These are phyloP conservation scores for Candida glaebosa DNA, from an alignment of 805 yeast species.

Conservation along the genomic window DNA sequence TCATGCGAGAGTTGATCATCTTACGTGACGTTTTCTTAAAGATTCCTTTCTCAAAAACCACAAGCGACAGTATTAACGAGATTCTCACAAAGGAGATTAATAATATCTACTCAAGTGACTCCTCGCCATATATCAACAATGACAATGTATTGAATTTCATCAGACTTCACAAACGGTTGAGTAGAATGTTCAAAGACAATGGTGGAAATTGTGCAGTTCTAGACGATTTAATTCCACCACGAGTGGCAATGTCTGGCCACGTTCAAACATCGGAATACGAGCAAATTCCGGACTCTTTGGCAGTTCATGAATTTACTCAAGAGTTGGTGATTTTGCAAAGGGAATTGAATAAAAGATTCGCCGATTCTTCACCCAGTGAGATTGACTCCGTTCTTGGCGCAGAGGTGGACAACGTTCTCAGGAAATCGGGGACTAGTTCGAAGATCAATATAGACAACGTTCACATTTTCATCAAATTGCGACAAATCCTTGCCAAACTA, in stretches of 20 bases:
- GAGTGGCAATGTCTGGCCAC: not conserved
- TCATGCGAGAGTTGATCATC: slow-evolving; percentile 2
- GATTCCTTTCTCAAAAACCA: not conserved
- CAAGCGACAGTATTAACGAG: not conserved
- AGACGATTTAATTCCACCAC: slow-evolving; percentile 27
- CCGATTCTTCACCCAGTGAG: slow-evolving; percentile 9
- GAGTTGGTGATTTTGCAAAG: slow-evolving; percentile 7
- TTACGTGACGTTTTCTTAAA: slow-evolving; percentile 6
- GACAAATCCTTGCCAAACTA: slow-evolving; percentile 19
- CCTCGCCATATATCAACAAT: slow-evolving; percentile 3
- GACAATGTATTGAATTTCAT: slow-evolving; percentile 12
- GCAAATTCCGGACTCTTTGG: slow-evolving; percentile 16
- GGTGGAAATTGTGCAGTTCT: slow-evolving; percentile 58
- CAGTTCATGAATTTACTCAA: slow-evolving; percentile 10
- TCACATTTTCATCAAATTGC: slow-evolving; percentile 13
- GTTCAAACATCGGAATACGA: slow-evolving; percentile 4
- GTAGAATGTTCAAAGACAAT: slow-evolving; percentile 41
- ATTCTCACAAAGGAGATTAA: slow-evolving; percentile 1
- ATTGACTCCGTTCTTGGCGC: slow-evolving; percentile 12
- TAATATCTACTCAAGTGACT: slow-evolving; percentile 3
- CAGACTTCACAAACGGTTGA: slow-evolving; percentile 16
- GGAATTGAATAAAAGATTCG: slow-evolving; percentile 6
- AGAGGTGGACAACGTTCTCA: slow-evolving; percentile 11
- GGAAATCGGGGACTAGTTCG: slow-evolving; percentile 1
- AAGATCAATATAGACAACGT: slow-evolving; percentile 12